Percentiles rank a stretch among this genome's conserved stretches.
Conservation (phyloP, 352 stramenopile genomes). For the Phytophthora uliginosa region DNA sequence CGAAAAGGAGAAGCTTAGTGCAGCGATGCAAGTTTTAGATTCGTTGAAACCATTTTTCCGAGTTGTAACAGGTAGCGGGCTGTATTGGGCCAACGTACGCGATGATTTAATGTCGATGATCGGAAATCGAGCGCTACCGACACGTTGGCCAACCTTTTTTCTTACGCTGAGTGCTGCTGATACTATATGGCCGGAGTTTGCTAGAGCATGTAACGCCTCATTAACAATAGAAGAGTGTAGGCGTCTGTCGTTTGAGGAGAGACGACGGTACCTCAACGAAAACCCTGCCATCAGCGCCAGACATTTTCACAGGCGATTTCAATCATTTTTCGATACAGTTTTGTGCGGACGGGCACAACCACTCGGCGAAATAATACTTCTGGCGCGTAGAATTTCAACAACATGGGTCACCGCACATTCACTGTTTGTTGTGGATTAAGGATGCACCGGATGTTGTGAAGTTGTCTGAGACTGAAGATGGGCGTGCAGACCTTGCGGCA, state of each 20-base stretch:
- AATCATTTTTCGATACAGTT: constrained; percentile 11
- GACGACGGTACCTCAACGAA: constrained; percentile 1
- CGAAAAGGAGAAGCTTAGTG: neutral
- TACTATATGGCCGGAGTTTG: constrained; percentile 37
- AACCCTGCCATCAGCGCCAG: constrained; percentile 5
- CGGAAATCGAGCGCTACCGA: too few species aligned
- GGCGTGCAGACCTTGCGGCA: neutral
- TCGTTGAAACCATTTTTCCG: neutral
- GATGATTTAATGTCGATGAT: too few species aligned
- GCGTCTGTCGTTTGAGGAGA: neutral
- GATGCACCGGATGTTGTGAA: constrained; percentile 6
- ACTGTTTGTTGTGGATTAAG: constrained; percentile 2
- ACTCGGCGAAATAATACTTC: constrained; percentile 8
- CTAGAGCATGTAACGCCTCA: constrained; percentile 18
- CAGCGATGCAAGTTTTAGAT: neutral
- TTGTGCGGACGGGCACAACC: constrained; percentile 1
- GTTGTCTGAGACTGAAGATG: neutral
- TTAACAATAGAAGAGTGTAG: constrained; percentile 5
- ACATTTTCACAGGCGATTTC: constrained; percentile 10
- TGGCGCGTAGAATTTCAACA: constrained; percentile 11
- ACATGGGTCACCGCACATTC: neutral
- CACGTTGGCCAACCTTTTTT: too few species aligned
- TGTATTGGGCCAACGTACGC: too few species aligned
- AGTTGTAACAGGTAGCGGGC: too few species aligned
- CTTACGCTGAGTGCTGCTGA: constrained; percentile 20